A percentile compares a stretch with the other conserved stretches of the same genome.
Evolutionary conservation across 306 rosid species (phyloP).

Genomic region (Cucurbita ficifolia): DNA sequence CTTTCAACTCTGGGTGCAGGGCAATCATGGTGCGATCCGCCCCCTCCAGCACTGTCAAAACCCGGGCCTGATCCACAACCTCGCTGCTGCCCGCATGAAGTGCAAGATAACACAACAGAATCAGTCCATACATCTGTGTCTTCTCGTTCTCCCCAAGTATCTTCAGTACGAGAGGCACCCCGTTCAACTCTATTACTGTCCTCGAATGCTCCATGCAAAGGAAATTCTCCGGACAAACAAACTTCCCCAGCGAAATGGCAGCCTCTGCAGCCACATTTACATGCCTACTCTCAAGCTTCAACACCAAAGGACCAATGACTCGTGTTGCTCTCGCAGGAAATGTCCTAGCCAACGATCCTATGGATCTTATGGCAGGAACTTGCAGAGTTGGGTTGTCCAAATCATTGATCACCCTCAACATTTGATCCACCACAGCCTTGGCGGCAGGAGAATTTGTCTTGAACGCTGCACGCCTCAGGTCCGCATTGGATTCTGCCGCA

Average conservation of each 20-base stretch:
- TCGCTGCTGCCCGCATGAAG: constrained; percentile 53
- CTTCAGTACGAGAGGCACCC: constrained; percentile 38
- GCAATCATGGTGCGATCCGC: constrained; percentile 32
- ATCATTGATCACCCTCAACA: constrained; percentile 44
- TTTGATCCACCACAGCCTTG: constrained; percentile 69
- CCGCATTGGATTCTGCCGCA: constrained; percentile 48
- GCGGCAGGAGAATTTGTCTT: constrained; percentile 54
- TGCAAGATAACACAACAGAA: constrained; percentile 70
- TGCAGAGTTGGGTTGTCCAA: constrained; percentile 22
- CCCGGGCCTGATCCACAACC: constrained; percentile 51
- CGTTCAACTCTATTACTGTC: constrained; percentile 49
- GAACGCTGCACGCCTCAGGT: constrained; percentile 59
- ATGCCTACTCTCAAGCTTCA: constrained; percentile 34
- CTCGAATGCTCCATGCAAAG: constrained; percentile 55
- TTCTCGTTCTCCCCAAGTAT: constrained; percentile 40
- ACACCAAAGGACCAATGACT: constrained; percentile 45
- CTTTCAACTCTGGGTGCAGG: constrained; percentile 39
- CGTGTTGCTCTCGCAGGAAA: constrained; percentile 81
- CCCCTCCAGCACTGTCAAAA: constrained; percentile 54
- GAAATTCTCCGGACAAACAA: constrained; percentile 52
- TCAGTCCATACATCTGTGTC: constrained; percentile 32
- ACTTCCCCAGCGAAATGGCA: constrained; percentile 44
- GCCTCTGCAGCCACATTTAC: constrained; percentile 48
- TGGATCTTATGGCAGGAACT: constrained; percentile 51
- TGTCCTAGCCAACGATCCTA: constrained; percentile 73